These are phyloP conservation scores for Euphorbia peplus DNA, from an alignment of 345 rosid genomes.

Conservation along the genomic window DNA sequence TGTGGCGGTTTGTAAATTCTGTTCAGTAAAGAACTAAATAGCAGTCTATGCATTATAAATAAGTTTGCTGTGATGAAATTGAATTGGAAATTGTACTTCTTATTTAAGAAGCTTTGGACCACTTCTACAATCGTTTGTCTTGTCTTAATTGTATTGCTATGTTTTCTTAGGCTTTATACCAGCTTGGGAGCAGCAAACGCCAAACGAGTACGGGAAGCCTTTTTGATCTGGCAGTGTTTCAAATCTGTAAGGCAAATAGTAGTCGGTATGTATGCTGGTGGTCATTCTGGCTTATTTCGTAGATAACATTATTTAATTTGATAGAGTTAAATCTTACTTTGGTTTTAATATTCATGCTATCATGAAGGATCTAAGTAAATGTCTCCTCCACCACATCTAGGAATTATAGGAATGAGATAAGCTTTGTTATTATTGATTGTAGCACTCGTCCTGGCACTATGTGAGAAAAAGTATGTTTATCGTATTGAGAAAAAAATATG, in stretches of 20 bases:
- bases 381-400: conserved; percentile 9
- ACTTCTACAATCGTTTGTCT: background rate
- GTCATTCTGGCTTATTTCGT: background rate
- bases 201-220: conserved; percentile 70
- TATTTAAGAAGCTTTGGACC: conserved; percentile 1
- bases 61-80: background rate
- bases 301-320: conserved; percentile 5
- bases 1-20: background rate
- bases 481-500: no score
- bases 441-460: background rate
- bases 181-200: conserved; percentile 75
- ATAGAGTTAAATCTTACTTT: conserved; percentile 1
- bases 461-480: background rate
- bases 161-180: conserved; percentile 67
- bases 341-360: conserved; percentile 10
- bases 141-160: conserved; percentile 7
- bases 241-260: conserved; percentile 10
- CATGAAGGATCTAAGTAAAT: conserved; percentile 7
- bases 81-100: background rate
- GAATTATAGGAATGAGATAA: conserved; percentile 17
- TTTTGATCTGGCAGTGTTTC: conserved; percentile 39
- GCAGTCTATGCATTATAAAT: background rate
- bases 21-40: background rate
- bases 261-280: conserved; percentile 13
- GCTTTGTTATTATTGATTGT: conserved; percentile 5